Evolutionary conservation across 2,329 filamentous ascomycete species (phyloP), one percentile per base, ranked within the genome.

Genomic region (Curvularia verruculosa): DNA sequence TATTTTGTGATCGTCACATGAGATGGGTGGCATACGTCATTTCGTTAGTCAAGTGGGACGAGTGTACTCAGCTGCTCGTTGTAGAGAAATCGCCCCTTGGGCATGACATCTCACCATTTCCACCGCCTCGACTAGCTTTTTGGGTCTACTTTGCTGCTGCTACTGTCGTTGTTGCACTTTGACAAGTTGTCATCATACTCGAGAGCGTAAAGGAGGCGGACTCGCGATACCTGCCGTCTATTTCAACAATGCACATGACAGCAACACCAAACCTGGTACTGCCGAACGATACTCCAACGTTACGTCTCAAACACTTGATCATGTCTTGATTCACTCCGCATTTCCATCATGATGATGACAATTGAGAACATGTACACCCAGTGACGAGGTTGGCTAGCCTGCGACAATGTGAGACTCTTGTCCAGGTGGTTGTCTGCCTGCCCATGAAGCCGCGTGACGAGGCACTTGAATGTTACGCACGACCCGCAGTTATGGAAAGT

Each of bases 401-500:
- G 36, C 50, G 31, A 26, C 34, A 48, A 57, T 44, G 49, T 70
- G 63, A 72, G 60, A 72, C 67, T 58, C 61, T 57, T 68, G 66
- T 49, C n/a, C 49, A 51, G 49, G 24, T 51, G 49, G 63, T 65
- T 66, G 51, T 44, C 58, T 31, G 54, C 43, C 58, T 47, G 26
- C n/a, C 26, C 18, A 24, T 37, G 19, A 29, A 18, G 59, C 54
- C 69, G 66, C 66, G 66, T 75, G 71, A 75, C 59, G 59, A 66
- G 48, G 57, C 58, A 60, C 56, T 57, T 60, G 64, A 57, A 56
- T 57, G 51, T 39, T 47, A 59, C 59, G 60, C 60, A 64, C 58
- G 61, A 60, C 60, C 62, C 54, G 47, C 36, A 28, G 50, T 49
- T 29, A 56, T 58, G 53, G 60, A 54, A 63, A 43, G 54, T 47